Percentiles rank a stretch among this genome's conserved stretches.
phyloP scores from a whole-genome alignment of 2,329 filamentous ascomycete genomes.

The Alternaria postmessia region DNA sequence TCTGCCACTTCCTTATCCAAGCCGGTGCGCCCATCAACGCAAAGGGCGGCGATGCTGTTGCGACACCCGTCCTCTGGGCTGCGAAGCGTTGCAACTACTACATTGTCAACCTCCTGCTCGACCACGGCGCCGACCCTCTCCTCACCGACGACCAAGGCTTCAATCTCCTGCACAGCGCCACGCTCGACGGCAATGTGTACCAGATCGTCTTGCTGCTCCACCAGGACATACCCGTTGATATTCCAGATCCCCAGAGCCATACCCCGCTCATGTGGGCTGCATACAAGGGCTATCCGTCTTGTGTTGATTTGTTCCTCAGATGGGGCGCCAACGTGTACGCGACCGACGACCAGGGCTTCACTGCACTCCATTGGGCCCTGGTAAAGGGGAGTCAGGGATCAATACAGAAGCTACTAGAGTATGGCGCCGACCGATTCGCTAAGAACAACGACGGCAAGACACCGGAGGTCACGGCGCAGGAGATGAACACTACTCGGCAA shows the following conservation, averaged over 20 bases:
- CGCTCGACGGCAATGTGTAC: constrained; percentile 94
- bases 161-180: constrained; percentile 96
- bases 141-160: constrained; percentile 95
- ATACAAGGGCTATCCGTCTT: constrained; percentile 94
- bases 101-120: constrained; percentile 88
- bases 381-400: constrained; percentile 91
- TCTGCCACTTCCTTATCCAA: constrained; percentile 94
- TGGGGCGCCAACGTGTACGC: constrained; percentile 96
- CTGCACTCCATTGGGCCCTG: constrained; percentile 93
- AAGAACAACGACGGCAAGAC: constrained; percentile 91
- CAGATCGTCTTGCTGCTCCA: constrained; percentile 89
- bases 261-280: constrained; percentile 98
- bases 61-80: constrained; percentile 95
- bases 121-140: constrained; percentile 90
- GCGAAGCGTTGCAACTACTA: constrained; percentile 97
- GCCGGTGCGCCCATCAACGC: constrained; percentile 89
- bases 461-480: constrained; percentile 81
- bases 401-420: constrained; percentile 93
- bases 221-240: constrained; percentile 93
- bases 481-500: constrained; percentile 84
- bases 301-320: constrained; percentile 88
- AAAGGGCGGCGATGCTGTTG: constrained; percentile 93
- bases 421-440: constrained; percentile 91
- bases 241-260: constrained; percentile 87
- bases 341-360: constrained; percentile 90